These are phyloP conservation scores for Phytopythium vexans DNA, from an alignment of 352 stramenopile species.

Conservation along the genomic window DNA sequence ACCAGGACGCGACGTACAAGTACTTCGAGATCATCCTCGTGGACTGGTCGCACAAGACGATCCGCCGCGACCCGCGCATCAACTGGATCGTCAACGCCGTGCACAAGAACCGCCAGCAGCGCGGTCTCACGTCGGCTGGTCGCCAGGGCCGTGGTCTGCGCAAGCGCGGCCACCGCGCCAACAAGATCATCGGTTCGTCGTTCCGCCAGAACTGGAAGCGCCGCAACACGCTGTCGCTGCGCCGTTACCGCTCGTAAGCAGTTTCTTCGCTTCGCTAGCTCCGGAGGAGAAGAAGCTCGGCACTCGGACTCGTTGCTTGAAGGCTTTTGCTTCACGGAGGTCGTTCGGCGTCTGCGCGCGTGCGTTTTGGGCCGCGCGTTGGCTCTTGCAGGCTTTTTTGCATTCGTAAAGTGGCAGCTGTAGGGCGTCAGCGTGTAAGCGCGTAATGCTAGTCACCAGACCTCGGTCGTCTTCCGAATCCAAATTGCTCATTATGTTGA, in stretches of 20 bases:
- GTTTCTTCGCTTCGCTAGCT: background rate
- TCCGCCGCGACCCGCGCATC: conserved; percentile 98
- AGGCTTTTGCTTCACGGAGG: conserved; percentile 6
- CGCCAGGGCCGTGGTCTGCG: conserved; percentile 96
- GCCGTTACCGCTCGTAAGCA: conserved; percentile 95
- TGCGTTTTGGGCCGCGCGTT: conserved; percentile 2
- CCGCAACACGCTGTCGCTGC: conserved; percentile 98
- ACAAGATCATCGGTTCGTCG: conserved; percentile 98
- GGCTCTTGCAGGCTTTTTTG: background rate
- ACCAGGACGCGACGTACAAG: conserved; percentile 99
- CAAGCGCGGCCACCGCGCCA: conserved; percentile 98
- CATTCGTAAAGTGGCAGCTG: too few species aligned
- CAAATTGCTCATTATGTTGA: too few species aligned
- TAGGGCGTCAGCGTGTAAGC: too few species aligned
- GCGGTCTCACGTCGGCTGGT: conserved; percentile 98
- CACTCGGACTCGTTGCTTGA: conserved; percentile 10
- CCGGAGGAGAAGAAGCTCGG: conserved; percentile 1
- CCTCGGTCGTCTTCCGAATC: too few species aligned
- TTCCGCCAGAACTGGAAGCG: conserved; percentile 97
- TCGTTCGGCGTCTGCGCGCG: conserved; percentile 1
- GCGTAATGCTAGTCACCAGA: too few species aligned
- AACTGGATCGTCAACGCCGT: conserved; percentile 99
- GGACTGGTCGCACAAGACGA: conserved; percentile 97
- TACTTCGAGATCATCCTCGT: conserved; percentile 99
- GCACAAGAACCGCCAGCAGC: conserved; percentile 99